phyloP scores from a whole-genome alignment of 176 grass and related monocot species.

The Aegilops tauschii region DNA sequence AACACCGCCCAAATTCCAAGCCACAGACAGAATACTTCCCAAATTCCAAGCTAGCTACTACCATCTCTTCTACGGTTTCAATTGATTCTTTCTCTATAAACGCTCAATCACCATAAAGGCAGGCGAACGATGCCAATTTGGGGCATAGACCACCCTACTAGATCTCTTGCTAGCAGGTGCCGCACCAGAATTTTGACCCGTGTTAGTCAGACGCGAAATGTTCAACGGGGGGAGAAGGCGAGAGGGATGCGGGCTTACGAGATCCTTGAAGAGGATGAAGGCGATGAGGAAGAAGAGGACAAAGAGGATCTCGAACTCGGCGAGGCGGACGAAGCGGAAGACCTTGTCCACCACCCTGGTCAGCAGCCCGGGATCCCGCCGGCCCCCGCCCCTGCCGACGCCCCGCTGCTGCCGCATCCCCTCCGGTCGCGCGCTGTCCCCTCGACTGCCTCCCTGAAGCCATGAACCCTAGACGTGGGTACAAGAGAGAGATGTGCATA shows the following conservation, averaged over 20 bases:
- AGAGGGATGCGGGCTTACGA: constrained; percentile 38
- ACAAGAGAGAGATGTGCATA: too few species aligned
- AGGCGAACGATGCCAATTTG: background rate
- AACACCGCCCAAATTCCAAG: background rate
- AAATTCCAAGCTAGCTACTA: too few species aligned
- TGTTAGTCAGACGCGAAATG: background rate
- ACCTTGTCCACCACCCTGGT: constrained; percentile 67
- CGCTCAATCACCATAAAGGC: background rate
- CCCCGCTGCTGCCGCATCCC: constrained; percentile 51
- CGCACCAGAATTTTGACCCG: background rate
- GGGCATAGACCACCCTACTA: background rate
- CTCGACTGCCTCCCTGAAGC: constrained; percentile 7
- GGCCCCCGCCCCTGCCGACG: constrained; percentile 5
- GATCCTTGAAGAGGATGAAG: constrained; percentile 89
- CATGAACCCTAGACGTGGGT: background rate
- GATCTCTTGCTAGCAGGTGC: background rate
- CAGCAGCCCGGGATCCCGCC: constrained; percentile 39
- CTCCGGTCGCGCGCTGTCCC: background rate
- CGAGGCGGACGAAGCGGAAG: constrained; percentile 78
- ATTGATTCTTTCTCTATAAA: background rate
- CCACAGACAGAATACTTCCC: background rate
- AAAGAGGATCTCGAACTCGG: constrained; percentile 97
- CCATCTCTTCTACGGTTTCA: background rate
- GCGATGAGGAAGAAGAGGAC: constrained; percentile 85
- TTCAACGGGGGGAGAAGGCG: background rate